Percentiles rank a stretch among this genome's conserved stretches.
Evolutionary conservation across 2,329 filamentous ascomycete species (phyloP).

Genomic region (Setomelanomma holmii): DNA sequence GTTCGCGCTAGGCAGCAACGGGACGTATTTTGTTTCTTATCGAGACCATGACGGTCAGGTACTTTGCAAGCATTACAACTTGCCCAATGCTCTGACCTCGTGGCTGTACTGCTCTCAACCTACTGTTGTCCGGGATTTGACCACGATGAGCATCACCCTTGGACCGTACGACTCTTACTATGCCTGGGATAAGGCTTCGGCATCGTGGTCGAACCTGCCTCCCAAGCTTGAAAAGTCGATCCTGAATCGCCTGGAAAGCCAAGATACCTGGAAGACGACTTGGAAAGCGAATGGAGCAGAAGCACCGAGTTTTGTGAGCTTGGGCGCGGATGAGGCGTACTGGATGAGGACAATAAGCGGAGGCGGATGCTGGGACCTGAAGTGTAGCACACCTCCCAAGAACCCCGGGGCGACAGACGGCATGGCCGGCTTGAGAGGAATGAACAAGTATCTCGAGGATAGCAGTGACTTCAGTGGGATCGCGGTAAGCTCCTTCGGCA

Average conservation of each 20-base stretch:
- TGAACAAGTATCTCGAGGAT: conserved; percentile 35
- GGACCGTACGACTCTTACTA: conserved; percentile 41
- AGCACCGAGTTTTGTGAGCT: conserved; percentile 37
- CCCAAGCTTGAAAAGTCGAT: conserved; percentile 36
- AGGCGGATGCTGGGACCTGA: conserved; percentile 42
- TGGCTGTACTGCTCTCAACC: conserved; percentile 39
- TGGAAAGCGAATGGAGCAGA: conserved; percentile 37
- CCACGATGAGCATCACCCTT: conserved; percentile 34
- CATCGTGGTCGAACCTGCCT: conserved; percentile 39
- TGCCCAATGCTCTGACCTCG: conserved; percentile 38
- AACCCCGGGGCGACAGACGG: conserved; percentile 24
- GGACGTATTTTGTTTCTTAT: conserved; percentile 38
- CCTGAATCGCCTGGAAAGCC: conserved; percentile 25
- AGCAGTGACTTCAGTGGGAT: conserved; percentile 27
- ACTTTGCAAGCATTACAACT: conserved; percentile 35
- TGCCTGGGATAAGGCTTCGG: conserved; percentile 34
- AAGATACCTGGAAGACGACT: conserved; percentile 31
- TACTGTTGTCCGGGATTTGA: conserved; percentile 32
- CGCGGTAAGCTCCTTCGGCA: conserved; percentile 22
- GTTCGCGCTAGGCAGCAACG: conserved; percentile 28
- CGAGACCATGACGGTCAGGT: conserved; percentile 28
- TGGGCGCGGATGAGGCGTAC: conserved; percentile 39
- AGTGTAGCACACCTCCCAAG: conserved; percentile 10
- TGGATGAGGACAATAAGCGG: conserved; percentile 43
- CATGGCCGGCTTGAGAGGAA: conserved; percentile 35